Evolutionary conservation across 2,329 filamentous ascomycete species (phyloP).

Genomic region (Alternaria sp.): DNA sequence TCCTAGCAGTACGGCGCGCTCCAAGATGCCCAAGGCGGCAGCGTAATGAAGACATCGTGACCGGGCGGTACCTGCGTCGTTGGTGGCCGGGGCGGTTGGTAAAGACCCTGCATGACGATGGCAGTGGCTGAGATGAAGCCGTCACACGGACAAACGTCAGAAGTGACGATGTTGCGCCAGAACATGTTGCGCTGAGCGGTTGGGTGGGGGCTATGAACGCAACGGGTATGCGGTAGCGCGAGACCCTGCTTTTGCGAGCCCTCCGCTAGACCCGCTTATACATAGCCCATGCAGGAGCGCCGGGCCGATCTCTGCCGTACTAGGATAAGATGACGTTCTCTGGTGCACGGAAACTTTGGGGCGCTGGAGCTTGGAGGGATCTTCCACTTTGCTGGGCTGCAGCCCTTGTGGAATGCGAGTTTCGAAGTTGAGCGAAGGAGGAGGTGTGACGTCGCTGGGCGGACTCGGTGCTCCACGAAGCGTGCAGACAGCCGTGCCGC

Average conservation of each 20-base stretch:
- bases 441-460: slow-evolving; percentile 10
- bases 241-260: slow-evolving; percentile 23
- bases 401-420: slow-evolving; percentile 9
- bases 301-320: slow-evolving; percentile 12
- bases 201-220: slow-evolving; percentile 15
- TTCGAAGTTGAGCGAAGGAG: background rate
- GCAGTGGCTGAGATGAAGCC: slow-evolving; percentile 18
- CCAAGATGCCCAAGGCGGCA: background rate
- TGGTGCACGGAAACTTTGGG: slow-evolving; percentile 14
- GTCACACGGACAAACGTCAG: slow-evolving; percentile 23
- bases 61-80: slow-evolving; percentile 23
- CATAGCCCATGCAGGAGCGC: background rate
- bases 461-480: background rate
- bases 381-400: slow-evolving; percentile 20
- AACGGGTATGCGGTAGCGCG: slow-evolving; percentile 15
- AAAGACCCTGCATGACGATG: slow-evolving; percentile 4
- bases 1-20: background rate
- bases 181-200: slow-evolving; percentile 8
- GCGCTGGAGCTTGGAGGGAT: slow-evolving; percentile 7
- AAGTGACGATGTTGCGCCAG: slow-evolving; percentile 25
- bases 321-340: slow-evolving; percentile 22
- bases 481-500: background rate
- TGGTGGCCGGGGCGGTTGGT: background rate
- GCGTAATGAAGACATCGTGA: slow-evolving; percentile 11
- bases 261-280: slow-evolving; percentile 3